phyloP scores from a whole-genome alignment of 129 eudicot species.

The Escallonia herrerae region DNA sequence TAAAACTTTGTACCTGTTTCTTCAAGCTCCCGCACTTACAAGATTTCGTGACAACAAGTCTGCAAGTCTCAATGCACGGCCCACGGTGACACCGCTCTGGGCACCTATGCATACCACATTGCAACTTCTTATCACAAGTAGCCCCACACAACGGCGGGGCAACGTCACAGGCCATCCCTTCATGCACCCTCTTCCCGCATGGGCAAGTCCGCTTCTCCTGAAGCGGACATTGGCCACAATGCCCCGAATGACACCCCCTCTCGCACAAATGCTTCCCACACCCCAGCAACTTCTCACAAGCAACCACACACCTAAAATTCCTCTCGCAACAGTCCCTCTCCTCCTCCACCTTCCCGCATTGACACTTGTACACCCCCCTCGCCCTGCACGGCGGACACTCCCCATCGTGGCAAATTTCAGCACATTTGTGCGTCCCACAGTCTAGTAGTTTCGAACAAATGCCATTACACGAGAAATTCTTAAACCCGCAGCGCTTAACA shows the following conservation, averaged over 20 bases:
- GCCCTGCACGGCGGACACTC: slow-evolving; percentile 69
- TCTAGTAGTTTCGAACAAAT: slow-evolving; percentile 51
- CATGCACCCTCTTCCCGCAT: slow-evolving; percentile 75
- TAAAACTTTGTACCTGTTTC: slow-evolving; percentile 59
- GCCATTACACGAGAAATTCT: slow-evolving; percentile 67
- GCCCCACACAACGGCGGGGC: slow-evolving; percentile 77
- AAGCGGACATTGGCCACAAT: slow-evolving; percentile 73
- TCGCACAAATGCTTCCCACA: slow-evolving; percentile 86
- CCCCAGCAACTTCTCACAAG: slow-evolving; percentile 51
- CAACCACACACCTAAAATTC: slow-evolving; percentile 57
- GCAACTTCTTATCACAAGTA: slow-evolving; percentile 78
- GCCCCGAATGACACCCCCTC: slow-evolving; percentile 83
- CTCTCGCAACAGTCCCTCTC: slow-evolving; percentile 75
- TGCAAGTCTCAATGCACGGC: slow-evolving; percentile 65
- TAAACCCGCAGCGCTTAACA: slow-evolving; percentile 78
- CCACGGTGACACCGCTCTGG: slow-evolving; percentile 96
- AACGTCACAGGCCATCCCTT: slow-evolving; percentile 93
- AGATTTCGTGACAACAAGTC: slow-evolving; percentile 59
- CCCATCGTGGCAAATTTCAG: slow-evolving; percentile 70
- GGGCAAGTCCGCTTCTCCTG: slow-evolving; percentile 84
- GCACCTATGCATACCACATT: slow-evolving; percentile 77
- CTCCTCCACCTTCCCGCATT: slow-evolving; percentile 57
- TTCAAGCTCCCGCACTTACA: slow-evolving; percentile 95
- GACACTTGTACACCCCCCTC: slow-evolving; percentile 54
- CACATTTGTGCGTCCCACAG: slow-evolving; percentile 69